Evolutionary conservation across 257 asterid species (phyloP).

Genomic region (Solanum appendiculatum): DNA sequence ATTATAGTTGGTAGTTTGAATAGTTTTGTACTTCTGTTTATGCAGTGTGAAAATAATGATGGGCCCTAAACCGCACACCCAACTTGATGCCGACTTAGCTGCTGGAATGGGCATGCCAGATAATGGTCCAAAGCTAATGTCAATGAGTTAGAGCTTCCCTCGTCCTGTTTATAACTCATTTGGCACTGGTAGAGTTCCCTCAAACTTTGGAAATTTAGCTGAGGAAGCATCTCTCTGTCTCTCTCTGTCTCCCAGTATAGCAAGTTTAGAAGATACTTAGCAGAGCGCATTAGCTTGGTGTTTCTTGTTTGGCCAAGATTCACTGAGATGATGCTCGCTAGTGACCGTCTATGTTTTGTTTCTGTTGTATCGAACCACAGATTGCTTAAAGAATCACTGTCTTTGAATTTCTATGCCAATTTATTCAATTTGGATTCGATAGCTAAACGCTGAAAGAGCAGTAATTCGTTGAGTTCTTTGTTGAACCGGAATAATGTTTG

Average conservation of each 20-base stretch:
- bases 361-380: not conserved
- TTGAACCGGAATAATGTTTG: not conserved
- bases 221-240: not conserved
- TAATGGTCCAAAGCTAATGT: slow-evolving; percentile 88
- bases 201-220: not conserved
- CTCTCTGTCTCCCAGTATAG: not conserved
- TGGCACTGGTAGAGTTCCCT: not conserved
- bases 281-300: not conserved
- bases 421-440: not conserved
- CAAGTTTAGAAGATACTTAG: not conserved
- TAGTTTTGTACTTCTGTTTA: not conserved
- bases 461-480: not conserved
- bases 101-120: slow-evolving; percentile 98
- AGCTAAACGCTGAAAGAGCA: not conserved
- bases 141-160: slow-evolving; percentile 14
- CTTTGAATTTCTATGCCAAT: not conserved
- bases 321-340: not conserved
- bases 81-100: slow-evolving; percentile 81
- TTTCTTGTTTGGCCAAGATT: not conserved
- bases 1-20: not conserved
- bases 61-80: slow-evolving; percentile 90
- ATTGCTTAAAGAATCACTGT: not conserved
- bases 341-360: not conserved
- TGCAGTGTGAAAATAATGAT: slow-evolving; percentile 59
- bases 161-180: not conserved